These are phyloP conservation scores for Hebeloma cylindrosporum DNA, from an alignment of 768 basidiomycete species.

Conservation along the genomic window DNA sequence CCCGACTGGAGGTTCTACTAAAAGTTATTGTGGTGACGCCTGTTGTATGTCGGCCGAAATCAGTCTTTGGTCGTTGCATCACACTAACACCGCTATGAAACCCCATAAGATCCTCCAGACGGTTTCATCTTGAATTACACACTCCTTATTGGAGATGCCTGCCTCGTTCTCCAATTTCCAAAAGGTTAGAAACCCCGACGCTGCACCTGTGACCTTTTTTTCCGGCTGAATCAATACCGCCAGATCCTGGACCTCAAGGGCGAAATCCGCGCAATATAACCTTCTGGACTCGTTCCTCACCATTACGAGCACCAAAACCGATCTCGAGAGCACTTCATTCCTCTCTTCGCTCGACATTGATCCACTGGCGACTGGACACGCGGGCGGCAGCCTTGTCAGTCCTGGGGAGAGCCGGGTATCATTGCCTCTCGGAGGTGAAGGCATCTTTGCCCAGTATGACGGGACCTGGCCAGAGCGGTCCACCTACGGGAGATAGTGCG, in stretches of 20 bases:
- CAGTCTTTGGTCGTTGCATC: background rate
- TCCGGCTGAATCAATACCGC: background rate
- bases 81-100: constrained; percentile 1
- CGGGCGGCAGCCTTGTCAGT: constrained; percentile 56
- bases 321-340: constrained; percentile 89
- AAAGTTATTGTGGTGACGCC: constrained; percentile 97
- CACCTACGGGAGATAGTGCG: constrained; percentile 59
- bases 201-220: background rate
- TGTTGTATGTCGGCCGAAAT: constrained; percentile 51
- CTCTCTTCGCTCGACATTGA: constrained; percentile 96
- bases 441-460: constrained; percentile 61
- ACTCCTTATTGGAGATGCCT: constrained; percentile 89
- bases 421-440: constrained; percentile 52
- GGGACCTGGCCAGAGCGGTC: constrained; percentile 58
- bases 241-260: constrained; percentile 96
- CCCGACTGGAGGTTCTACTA: constrained; percentile 84
- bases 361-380: constrained; percentile 52
- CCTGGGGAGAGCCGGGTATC: constrained; percentile 64
- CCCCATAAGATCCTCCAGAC: constrained; percentile 79
- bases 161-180: constrained; percentile 97
- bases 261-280: constrained; percentile 77
- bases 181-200: constrained; percentile 59
- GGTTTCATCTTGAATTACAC: constrained; percentile 97
- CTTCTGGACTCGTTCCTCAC: constrained; percentile 91
- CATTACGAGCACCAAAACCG: constrained; percentile 88